These are phyloP conservation scores for Triticum aestivum DNA, from an alignment of 176 grass and related monocot species.

Conservation along the genomic window IWGSC_CS_RefSeq_v2.1 NC_057806.1:569646969-569647468, in stretches of 20 bases:
- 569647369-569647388: not conserved
- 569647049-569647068: constrained; percentile 94
- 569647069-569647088: constrained; percentile 97
- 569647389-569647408: not conserved
- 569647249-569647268: constrained; percentile 77
- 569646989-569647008: not conserved
- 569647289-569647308: constrained; percentile 70
- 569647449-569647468: not conserved
- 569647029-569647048: constrained; percentile 97
- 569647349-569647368: constrained; percentile 21
- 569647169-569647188: constrained; percentile 92
- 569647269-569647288: constrained; percentile 85
- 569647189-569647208: constrained; percentile 70
- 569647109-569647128: constrained; percentile 99
- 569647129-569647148: constrained; percentile 98
- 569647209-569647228: constrained; percentile 90
- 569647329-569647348: constrained; percentile 38
- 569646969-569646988: constrained; percentile 11
- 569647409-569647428: constrained; percentile 14
- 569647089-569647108: constrained; percentile 98
- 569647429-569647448: constrained; percentile 27
- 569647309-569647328: constrained; percentile 51
- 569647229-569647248: constrained; percentile 85
- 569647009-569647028: constrained; percentile 52
- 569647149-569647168: constrained; percentile 86